Evolutionary conservation across 805 yeast species (phyloP), one percentile per base, ranked within the genome.

Genomic region (Zygoascus bituminiphila): DNA sequence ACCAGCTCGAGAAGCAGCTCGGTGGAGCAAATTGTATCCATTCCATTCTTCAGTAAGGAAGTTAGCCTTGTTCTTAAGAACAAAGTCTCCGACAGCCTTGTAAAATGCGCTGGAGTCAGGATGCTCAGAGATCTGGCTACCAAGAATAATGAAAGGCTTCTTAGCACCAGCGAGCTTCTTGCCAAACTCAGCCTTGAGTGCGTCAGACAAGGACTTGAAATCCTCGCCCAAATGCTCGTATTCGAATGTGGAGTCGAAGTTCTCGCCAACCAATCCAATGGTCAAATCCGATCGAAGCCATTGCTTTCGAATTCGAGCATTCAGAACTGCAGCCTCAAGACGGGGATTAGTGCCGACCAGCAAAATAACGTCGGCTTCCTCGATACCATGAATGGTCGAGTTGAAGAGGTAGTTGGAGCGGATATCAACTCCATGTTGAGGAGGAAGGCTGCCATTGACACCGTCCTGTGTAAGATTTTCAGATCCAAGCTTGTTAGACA

Each of bases 261-360:
- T 63, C 65, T 82, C 82, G 58, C 95, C 95, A 54, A 86, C 77
- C 38, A 79, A 79, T 54, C 81, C 81, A 53, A 87, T 70, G 47
- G 57, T 58, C 57, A 84, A 84, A 60, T 84, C 74, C 35, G 80
- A 75, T 57, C 81, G 72, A 62, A 86, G 72, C 93, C 91, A 86
- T 52, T 76, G 80, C 64, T 80, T 82, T 73, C 95, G 79, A 58
- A 86, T 81, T 68, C 94, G 78, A 38, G 91, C 78, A 66, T 86
- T 86, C 59, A 86, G 73, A 15, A 87, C 94, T 39, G 95, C 88
- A 51, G 95, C 95, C 71, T 86, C 95, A 62, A 77, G 88, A 63
- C 95, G 77, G 51, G 95, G 94, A 72, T 86, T 86, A 42, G 95
- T 80, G 53, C 95, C 95, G 50, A 86, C 77, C 51, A 86, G 73